phyloP scores from a whole-genome alignment of 2,329 filamentous ascomycete species.

The Raffaelea arxii region DNA sequence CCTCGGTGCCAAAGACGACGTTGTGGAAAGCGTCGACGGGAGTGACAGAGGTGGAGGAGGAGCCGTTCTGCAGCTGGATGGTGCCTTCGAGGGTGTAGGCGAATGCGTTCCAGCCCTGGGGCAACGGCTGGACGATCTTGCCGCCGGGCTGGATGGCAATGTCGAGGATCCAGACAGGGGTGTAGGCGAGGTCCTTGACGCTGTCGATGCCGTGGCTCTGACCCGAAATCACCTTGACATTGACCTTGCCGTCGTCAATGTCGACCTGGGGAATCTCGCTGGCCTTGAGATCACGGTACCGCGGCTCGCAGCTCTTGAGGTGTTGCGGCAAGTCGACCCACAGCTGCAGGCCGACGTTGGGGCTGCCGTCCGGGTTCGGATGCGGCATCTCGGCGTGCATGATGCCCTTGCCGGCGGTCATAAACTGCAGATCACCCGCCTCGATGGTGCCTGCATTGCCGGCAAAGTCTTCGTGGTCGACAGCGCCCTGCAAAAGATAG shows the following conservation, averaged over 20 bases:
- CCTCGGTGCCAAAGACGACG: slow-evolving; percentile 73
- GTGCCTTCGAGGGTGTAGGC: slow-evolving; percentile 74
- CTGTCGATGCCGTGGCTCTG: slow-evolving; percentile 76
- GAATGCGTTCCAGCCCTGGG: slow-evolving; percentile 80
- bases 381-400: slow-evolving; percentile 94
- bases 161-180: slow-evolving; percentile 93
- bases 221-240: slow-evolving; percentile 84
- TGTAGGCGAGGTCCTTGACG: slow-evolving; percentile 81
- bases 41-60: slow-evolving; percentile 30
- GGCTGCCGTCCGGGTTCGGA: slow-evolving; percentile 62
- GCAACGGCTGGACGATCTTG: slow-evolving; percentile 63
- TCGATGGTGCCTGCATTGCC: slow-evolving; percentile 77
- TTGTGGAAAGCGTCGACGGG: slow-evolving; percentile 68
- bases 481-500: slow-evolving; percentile 74
- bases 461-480: slow-evolving; percentile 89
- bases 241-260: slow-evolving; percentile 62
- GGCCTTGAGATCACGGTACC: slow-evolving; percentile 78
- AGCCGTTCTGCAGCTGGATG: slow-evolving; percentile 49
- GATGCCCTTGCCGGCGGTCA: slow-evolving; percentile 88
- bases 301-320: slow-evolving; percentile 80
- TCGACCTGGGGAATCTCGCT: slow-evolving; percentile 69
- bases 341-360: slow-evolving; percentile 82
- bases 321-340: slow-evolving; percentile 85
- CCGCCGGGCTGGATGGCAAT: slow-evolving; percentile 72
- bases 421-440: slow-evolving; percentile 90